phyloP scores from a whole-genome alignment of 805 yeast genomes.

The Zygosaccharomyces gambellarensis region DNA sequence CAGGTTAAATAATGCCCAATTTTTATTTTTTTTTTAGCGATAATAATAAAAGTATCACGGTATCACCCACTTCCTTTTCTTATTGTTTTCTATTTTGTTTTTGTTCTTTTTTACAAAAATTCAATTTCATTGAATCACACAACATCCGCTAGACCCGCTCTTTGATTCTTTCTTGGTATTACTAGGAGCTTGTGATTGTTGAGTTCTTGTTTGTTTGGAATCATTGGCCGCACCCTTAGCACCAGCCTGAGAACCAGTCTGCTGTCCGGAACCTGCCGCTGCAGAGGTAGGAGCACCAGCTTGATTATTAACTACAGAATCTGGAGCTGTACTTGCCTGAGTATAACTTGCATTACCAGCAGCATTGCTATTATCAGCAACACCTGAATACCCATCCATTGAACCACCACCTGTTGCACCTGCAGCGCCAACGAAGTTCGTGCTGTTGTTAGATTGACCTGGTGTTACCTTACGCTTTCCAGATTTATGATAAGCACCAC shows the following conservation, averaged over 20 bases:
- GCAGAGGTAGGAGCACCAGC: slow-evolving; percentile 3
- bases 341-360: slow-evolving; percentile 3
- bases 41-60: too few species aligned
- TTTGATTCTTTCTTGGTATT: slow-evolving; percentile 6
- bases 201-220: slow-evolving; percentile 13
- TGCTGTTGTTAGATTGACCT: slow-evolving; percentile 2
- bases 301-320: background rate
- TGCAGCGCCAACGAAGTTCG: slow-evolving; percentile 2
- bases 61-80: background rate
- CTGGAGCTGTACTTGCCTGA: slow-evolving; percentile 2
- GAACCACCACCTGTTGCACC: slow-evolving; percentile 1
- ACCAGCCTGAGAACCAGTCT: slow-evolving; percentile 3
- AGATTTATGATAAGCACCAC: slow-evolving; percentile 28
- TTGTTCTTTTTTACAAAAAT: background rate
- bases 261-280: slow-evolving; percentile 9
- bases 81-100: background rate
- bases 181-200: slow-evolving; percentile 10
- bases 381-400: background rate
- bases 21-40: too few species aligned
- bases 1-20: background rate
- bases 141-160: slow-evolving; percentile 14
- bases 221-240: slow-evolving; percentile 5
- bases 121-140: slow-evolving; percentile 9
- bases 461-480: slow-evolving; percentile 10
- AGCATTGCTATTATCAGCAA: slow-evolving; percentile 1